Evolutionary conservation across 192 early-diverging fungal species (phyloP), one percentile per base, ranked within the genome.

Genomic region (Rhizophagus prolifer): DNA sequence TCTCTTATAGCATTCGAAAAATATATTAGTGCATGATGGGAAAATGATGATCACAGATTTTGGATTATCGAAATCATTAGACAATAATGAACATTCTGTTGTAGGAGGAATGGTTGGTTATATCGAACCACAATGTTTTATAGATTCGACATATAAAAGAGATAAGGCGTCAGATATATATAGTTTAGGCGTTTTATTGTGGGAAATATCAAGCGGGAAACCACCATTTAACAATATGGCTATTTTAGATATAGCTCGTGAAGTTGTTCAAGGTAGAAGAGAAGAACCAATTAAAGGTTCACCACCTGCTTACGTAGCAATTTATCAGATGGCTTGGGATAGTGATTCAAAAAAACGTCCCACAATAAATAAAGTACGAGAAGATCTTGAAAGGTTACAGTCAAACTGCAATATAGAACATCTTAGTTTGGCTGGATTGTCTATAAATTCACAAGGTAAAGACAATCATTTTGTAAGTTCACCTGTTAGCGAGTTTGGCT

Each of bases 91-190:
- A 19, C 50, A 31, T 25, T 75, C 74, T 12, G 25, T 34, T n/a
- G 28, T 50, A 9, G 60, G 23, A 5, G 74, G 74, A 1, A 65
- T 50, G 60, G 59, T 31, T 46, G 61, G 47, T 10, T 75, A 75
- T 65, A 47, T 61, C 7, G 74, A 75, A 21, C 60, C 74, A 10
- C 8, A 60, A 59, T 38, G 31, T 58, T 60, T 73, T 31, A 38
- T 23, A 16, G 16, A 73, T 28, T 31, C 30, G 1, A 50, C 44
- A 9, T 75, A 46, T 30, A 66, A 66, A 46, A n/a, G 47, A 41
- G 81, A 84, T 66, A 80, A 77, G 3, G 58, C 67, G n/a, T 84
- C 81, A 26, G 83, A 84, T 58, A 79, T 84, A 47, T 84, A 84
- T 47, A 82, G 81, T n/a, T 62, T 84, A 14, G 83, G 83, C 16